Conservation (phyloP, 495 filamentous ascomycete species). For the Pyrenopolyporus hunteri region DNA sequence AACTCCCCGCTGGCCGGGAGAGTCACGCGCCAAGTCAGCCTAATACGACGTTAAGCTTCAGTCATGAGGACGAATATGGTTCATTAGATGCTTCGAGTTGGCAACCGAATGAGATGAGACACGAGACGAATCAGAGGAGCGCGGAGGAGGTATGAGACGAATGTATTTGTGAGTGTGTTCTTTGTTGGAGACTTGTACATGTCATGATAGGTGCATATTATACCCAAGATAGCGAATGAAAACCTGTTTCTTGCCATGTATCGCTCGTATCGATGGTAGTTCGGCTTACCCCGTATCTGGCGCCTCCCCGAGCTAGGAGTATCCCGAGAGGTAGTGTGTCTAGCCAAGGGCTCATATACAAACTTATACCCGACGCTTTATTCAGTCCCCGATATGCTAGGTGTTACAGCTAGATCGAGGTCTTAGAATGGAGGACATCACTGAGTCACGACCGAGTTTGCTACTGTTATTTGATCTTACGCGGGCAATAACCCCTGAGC, state of each 20-base stretch:
- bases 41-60: conserved; percentile 4
- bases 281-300: no score
- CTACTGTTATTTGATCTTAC: no score
- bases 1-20: conserved; percentile 11
- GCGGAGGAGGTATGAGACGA: conserved; percentile 11
- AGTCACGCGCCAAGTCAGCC: neutral
- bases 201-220: conserved; percentile 11
- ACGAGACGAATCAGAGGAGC: conserved; percentile 11
- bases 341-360: no score
- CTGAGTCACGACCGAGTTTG: no score
- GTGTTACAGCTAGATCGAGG: no score
- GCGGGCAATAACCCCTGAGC: no score
- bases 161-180: neutral
- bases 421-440: no score
- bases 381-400: no score
- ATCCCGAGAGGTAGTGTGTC: no score
- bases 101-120: neutral
- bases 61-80: conserved; percentile 20
- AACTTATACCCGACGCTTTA: no score
- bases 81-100: conserved; percentile 13
- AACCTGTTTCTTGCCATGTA: neutral
- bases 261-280: neutral
- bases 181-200: neutral
- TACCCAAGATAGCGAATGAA: conserved; percentile 24
- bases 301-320: no score